Percentiles rank a stretch among this genome's conserved stretches.
phyloP scores from a whole-genome alignment of 2,329 filamentous ascomycete species.

The Chrysoporthe austroafricana region DNA sequence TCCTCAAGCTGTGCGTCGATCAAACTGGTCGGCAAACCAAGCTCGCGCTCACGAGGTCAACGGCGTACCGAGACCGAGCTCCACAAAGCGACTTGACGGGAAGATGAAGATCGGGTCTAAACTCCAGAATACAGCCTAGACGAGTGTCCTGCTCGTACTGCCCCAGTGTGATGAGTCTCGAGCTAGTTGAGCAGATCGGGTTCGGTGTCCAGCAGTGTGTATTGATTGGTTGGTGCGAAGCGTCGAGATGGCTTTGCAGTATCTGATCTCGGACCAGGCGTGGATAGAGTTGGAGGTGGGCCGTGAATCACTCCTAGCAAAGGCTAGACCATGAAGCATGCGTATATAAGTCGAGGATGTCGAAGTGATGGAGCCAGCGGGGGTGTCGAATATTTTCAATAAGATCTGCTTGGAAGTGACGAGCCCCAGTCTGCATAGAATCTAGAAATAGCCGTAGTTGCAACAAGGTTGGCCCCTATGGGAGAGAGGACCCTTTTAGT shows the following conservation, averaged over 20 bases:
- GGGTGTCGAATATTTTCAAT: constrained; percentile 43
- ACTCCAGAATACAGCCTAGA: constrained; percentile 14
- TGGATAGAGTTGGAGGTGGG: constrained; percentile 10
- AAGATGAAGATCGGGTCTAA: constrained; percentile 4
- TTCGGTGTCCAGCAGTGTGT: constrained; percentile 1
- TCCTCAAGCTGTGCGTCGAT: constrained; percentile 13
- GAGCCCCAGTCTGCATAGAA: constrained; percentile 47
- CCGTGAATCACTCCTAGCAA: background rate
- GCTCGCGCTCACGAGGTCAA: constrained; percentile 6
- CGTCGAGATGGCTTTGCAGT: constrained; percentile 19
- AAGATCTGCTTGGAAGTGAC: constrained; percentile 43
- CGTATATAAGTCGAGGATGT: constrained; percentile 35
- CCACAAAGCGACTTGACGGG: constrained; percentile 5
- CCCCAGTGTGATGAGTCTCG: background rate
- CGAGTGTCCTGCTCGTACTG: constrained; percentile 7
- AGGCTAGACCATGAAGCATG: constrained; percentile 23
- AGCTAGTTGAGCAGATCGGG: constrained; percentile 5
- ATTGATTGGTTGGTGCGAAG: constrained; percentile 1
- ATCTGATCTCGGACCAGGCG: constrained; percentile 18
- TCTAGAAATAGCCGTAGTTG: constrained; percentile 45
- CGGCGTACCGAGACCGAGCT: constrained; percentile 13
- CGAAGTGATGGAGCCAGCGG: constrained; percentile 43
- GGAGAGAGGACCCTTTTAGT: constrained; percentile 44
- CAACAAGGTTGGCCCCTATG: constrained; percentile 43
- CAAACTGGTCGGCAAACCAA: constrained; percentile 1